Evolutionary conservation across 441 rosid genomes (phyloP).

Genomic region (Eruca vesicaria): DNA sequence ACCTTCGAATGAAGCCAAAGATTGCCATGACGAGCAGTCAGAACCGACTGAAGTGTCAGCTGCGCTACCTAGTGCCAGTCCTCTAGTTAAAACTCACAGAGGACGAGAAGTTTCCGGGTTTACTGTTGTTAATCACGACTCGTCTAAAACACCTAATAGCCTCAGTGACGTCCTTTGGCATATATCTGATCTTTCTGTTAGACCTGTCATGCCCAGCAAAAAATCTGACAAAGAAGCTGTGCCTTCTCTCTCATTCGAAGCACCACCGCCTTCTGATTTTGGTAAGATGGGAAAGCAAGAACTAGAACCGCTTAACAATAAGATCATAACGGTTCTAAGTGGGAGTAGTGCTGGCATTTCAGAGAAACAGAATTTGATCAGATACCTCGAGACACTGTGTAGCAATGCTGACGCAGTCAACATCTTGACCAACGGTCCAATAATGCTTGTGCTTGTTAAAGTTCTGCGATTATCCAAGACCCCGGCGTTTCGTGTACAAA

Average conservation of each 20-base stretch:
- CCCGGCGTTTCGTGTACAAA: slow-evolving; percentile 84
- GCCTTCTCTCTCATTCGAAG: slow-evolving; percentile 84
- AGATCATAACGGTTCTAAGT: slow-evolving; percentile 53
- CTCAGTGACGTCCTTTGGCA: slow-evolving; percentile 84
- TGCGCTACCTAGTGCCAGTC: slow-evolving; percentile 61
- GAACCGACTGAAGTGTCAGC: slow-evolving; percentile 59
- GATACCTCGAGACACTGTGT: slow-evolving; percentile 88
- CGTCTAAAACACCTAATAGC: slow-evolving; percentile 57
- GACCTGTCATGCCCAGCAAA: slow-evolving; percentile 97
- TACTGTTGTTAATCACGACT: slow-evolving; percentile 46
- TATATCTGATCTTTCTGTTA: slow-evolving; percentile 88
- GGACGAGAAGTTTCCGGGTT: slow-evolving; percentile 51
- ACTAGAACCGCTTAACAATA: slow-evolving; percentile 60
- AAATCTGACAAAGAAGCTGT: slow-evolving; percentile 75
- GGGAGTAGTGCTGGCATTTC: slow-evolving; percentile 61
- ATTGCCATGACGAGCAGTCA: slow-evolving; percentile 55
- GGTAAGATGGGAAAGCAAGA: slow-evolving; percentile 78
- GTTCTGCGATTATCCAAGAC: slow-evolving; percentile 87
- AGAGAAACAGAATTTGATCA: slow-evolving; percentile 89
- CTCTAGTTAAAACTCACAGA: slow-evolving; percentile 61
- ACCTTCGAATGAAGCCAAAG: slow-evolving; percentile 49
- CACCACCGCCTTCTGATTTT: slow-evolving; percentile 67
- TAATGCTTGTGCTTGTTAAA: slow-evolving; percentile 90
- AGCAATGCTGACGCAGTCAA: slow-evolving; percentile 87
- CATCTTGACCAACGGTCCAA: slow-evolving; percentile 84